phyloP scores from a whole-genome alignment of 257 asterid genomes.

The Rauvolfia tetraphylla region DNA sequence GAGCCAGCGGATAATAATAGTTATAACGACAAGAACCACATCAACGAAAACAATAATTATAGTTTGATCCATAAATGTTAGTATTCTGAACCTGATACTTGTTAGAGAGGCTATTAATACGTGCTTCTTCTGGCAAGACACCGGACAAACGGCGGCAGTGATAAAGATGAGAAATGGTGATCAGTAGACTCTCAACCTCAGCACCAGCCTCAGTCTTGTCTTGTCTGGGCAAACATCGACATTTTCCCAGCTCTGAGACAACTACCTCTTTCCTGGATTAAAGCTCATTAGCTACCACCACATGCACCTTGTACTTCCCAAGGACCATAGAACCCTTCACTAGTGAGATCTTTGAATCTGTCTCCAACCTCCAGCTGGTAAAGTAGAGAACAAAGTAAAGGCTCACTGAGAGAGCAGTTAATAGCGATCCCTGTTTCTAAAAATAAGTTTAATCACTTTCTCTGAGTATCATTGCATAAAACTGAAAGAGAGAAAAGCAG shows the following conservation, averaged over 20 bases:
- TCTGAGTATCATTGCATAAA: too few relatives aligned
- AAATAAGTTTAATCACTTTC: too few relatives aligned
- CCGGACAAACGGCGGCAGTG: too few relatives aligned
- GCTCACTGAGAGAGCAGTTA: neutral
- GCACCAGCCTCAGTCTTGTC: slow-evolving; percentile 39
- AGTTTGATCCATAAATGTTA: too few relatives aligned
- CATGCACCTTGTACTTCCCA: slow-evolving; percentile 62
- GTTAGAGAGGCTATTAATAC: too few relatives aligned
- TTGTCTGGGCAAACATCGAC: slow-evolving; percentile 54
- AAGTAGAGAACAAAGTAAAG: neutral
- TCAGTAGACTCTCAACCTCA: slow-evolving; percentile 73
- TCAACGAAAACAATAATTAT: too few relatives aligned
- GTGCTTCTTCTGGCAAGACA: too few relatives aligned
- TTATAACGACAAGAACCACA: too few relatives aligned
- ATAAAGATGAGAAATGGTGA: too few relatives aligned
- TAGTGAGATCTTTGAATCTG: slow-evolving; percentile 71
- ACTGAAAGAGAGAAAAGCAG: too few relatives aligned
- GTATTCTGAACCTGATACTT: too few relatives aligned
- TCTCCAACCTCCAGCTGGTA: slow-evolving; percentile 49
- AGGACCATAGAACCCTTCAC: slow-evolving; percentile 80
- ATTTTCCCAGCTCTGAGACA: slow-evolving; percentile 50
- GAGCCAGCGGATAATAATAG: too few relatives aligned
- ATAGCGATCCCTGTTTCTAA: neutral
- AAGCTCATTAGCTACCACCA: slow-evolving; percentile 97
- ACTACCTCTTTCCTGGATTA: slow-evolving; percentile 81